Conservation (phyloP, 129 eudicot genomes). For the Scalesia atractyloides region DNA sequence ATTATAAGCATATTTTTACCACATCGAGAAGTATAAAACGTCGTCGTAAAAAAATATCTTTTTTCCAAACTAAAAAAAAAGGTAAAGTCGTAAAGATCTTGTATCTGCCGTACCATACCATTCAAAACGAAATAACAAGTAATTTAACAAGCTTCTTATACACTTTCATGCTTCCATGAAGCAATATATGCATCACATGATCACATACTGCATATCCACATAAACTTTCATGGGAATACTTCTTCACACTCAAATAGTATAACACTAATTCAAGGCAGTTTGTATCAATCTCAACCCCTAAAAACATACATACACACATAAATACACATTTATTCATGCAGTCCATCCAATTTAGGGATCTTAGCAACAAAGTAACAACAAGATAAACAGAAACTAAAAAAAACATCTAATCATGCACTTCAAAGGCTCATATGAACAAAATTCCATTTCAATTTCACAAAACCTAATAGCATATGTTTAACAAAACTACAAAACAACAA, state of each 20-base stretch:
- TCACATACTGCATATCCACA: slow-evolving; percentile 5
- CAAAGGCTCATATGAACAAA: neutral
- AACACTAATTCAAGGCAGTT: neutral
- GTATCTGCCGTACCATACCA: neutral
- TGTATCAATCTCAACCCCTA: neutral
- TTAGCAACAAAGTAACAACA: neutral
- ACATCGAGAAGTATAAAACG: no score
- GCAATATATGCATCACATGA: slow-evolving; percentile 9
- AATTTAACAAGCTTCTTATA: neutral
- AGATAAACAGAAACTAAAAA: neutral
- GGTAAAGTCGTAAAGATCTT: no score
- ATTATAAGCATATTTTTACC: no score
- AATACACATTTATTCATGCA: neutral
- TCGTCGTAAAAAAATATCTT: no score
- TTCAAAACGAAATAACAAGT: neutral
- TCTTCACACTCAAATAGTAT: neutral
- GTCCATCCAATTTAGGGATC: neutral
- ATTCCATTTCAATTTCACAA: neutral
- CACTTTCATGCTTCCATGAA: neutral
- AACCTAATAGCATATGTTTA: neutral
- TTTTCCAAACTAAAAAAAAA: no score
- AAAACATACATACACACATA: neutral
- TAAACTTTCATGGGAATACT: neutral
- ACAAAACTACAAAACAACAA: neutral
- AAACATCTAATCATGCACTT: slow-evolving; percentile 1